Evolutionary conservation across 1,284 basidiomycete genomes (phyloP).

Genomic region (Somion occarium): DNA sequence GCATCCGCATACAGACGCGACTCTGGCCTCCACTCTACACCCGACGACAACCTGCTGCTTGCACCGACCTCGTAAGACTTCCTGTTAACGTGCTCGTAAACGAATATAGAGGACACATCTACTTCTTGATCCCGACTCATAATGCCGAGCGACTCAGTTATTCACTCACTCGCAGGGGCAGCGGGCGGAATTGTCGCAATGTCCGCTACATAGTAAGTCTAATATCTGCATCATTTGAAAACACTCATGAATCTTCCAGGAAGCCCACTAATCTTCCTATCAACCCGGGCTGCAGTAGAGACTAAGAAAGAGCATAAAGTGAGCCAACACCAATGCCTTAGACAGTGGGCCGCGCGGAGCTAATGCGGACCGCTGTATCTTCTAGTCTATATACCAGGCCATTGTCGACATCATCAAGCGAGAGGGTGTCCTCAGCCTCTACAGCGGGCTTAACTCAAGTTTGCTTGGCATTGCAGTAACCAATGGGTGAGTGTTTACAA

Average conservation of each 20-base stretch:
- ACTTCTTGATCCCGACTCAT: too few relatives aligned
- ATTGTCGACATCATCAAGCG: constrained; percentile 76
- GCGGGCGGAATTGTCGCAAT: constrained; percentile 90
- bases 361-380: neutral
- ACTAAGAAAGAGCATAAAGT: constrained; percentile 76
- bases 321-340: constrained; percentile 16
- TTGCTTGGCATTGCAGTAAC: constrained; percentile 91
- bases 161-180: constrained; percentile 89
- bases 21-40: neutral
- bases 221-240: neutral
- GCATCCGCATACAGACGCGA: neutral
- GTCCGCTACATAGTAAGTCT: constrained; percentile 74
- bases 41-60: neutral
- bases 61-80: neutral
- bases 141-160: constrained; percentile 74
- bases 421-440: constrained; percentile 85
- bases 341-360: neutral
- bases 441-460: constrained; percentile 85
- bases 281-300: constrained; percentile 90
- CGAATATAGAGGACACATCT: too few relatives aligned
- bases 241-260: constrained; percentile 8
- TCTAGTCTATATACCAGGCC: constrained; percentile 50
- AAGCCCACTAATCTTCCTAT: constrained; percentile 89
- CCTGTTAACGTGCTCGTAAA: too few relatives aligned
- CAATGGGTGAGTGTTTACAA: constrained; percentile 60